A percentile compares a stretch with the other conserved stretches of the same genome.
These are phyloP conservation scores for Jamesozyma rosinii DNA, from an alignment of 805 yeast species.

Conservation along the genomic window DNA sequence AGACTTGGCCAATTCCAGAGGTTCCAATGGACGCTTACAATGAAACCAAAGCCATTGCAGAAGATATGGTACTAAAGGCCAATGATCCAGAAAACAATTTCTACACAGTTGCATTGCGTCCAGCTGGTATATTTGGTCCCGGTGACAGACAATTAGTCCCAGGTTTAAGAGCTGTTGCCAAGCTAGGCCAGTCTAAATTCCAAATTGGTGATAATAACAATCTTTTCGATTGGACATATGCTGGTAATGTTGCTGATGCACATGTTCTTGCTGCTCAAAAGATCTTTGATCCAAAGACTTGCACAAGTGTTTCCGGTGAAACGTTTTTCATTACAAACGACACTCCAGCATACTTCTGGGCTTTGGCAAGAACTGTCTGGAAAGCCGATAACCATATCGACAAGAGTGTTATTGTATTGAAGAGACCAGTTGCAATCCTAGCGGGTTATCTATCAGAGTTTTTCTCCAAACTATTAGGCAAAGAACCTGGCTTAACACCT, in stretches of 20 bases:
- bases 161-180: constrained; percentile 74
- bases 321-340: constrained; percentile 88
- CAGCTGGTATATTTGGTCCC: constrained; percentile 98
- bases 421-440: constrained; percentile 65
- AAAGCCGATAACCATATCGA: constrained; percentile 88
- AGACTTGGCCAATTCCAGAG: constrained; percentile 84
- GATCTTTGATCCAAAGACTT: constrained; percentile 41
- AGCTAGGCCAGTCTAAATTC: constrained; percentile 76
- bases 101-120: constrained; percentile 79
- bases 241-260: constrained; percentile 96
- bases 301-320: constrained; percentile 62
- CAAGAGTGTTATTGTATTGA: constrained; percentile 54
- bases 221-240: constrained; percentile 93
- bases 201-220: constrained; percentile 93
- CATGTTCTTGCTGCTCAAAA: constrained; percentile 87
- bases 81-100: constrained; percentile 49
- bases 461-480: constrained; percentile 59
- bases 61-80: constrained; percentile 65
- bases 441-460: constrained; percentile 77
- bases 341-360: constrained; percentile 93
- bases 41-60: constrained; percentile 89
- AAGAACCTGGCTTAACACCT: constrained; percentile 91
- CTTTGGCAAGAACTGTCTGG: constrained; percentile 94
- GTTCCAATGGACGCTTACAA: constrained; percentile 95
- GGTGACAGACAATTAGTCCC: constrained; percentile 97